phyloP scores from a whole-genome alignment of 2,329 filamentous ascomycete species.

The Hypoxylon sp. region DNA sequence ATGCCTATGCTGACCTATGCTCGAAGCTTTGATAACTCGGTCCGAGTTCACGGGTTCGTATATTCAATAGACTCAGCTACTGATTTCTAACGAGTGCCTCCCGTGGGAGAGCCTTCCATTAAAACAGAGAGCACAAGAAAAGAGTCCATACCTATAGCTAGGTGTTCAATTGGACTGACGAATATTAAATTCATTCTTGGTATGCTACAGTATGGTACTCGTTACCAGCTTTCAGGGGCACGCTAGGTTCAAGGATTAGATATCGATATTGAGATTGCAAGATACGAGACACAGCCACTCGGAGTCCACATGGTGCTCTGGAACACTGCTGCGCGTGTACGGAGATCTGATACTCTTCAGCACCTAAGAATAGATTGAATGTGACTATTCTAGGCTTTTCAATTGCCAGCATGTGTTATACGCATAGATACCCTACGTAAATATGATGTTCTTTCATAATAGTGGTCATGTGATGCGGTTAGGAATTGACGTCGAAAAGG shows the following conservation, averaged over 20 bases:
- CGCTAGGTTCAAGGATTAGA: slow-evolving; percentile 7
- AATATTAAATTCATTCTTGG: neutral
- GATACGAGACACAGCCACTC: slow-evolving; percentile 31
- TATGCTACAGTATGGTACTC: neutral
- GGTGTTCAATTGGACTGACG: neutral
- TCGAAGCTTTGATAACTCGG: neutral
- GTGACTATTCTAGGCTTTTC: neutral
- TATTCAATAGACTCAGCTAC: neutral
- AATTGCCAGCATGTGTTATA: neutral
- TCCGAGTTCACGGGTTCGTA: neutral
- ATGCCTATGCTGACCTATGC: neutral
- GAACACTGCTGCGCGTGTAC: slow-evolving; percentile 17
- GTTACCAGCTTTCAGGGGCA: neutral
- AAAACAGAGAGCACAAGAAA: neutral
- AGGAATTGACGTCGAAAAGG: neutral
- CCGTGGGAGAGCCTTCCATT: neutral
- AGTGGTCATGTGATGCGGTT: neutral
- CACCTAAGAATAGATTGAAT: neutral
- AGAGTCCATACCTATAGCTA: too few relatives aligned
- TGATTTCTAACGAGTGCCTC: neutral
- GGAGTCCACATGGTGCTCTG: slow-evolving; percentile 21
- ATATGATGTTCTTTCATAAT: neutral
- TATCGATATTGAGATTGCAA: slow-evolving; percentile 15
- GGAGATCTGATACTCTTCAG: neutral
- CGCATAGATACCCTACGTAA: neutral